These are phyloP conservation scores for Citrullus amarus DNA, from an alignment of 306 rosid species.

Conservation along the genomic window DNA sequence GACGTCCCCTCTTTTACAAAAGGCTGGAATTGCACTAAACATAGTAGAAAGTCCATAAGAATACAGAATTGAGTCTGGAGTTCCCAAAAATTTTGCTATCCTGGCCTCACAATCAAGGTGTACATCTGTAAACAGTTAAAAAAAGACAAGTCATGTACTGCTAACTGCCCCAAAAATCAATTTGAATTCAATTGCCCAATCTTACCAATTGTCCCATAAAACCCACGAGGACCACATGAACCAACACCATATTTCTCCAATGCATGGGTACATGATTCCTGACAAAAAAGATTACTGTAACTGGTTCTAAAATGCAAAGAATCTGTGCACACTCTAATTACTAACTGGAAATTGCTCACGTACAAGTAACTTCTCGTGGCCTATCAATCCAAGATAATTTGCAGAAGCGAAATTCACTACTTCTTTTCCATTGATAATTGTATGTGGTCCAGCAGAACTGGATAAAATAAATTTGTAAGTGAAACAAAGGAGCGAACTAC, in stretches of 20 bases:
- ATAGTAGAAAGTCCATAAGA: constrained; percentile 92
- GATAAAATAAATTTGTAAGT: constrained; percentile 22
- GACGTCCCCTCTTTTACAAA: constrained; percentile 83
- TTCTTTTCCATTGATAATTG: constrained; percentile 66
- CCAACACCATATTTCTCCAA: constrained; percentile 98
- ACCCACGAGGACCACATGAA: constrained; percentile 99
- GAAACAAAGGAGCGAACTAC: neutral
- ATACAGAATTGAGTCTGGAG: constrained; percentile 92
- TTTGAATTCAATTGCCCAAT: constrained; percentile 10
- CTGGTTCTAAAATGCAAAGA: neutral
- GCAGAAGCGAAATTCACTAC: constrained; percentile 95
- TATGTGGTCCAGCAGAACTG: constrained; percentile 97
- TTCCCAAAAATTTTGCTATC: constrained; percentile 93
- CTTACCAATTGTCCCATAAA: constrained; percentile 94
- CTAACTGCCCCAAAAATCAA: neutral
- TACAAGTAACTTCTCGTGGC: constrained; percentile 78
- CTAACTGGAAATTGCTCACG: constrained; percentile 20
- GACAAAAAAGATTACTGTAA: constrained; percentile 11
- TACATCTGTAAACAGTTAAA: constrained; percentile 46
- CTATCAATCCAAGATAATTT: constrained; percentile 88
- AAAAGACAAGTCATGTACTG: neutral
- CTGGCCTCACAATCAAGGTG: constrained; percentile 99
- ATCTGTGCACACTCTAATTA: neutral
- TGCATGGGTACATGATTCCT: constrained; percentile 88
- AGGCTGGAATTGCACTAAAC: constrained; percentile 99